phyloP scores from a whole-genome alignment of 208 protist species.

The Acanthamoeba culbertsoni region DNA sequence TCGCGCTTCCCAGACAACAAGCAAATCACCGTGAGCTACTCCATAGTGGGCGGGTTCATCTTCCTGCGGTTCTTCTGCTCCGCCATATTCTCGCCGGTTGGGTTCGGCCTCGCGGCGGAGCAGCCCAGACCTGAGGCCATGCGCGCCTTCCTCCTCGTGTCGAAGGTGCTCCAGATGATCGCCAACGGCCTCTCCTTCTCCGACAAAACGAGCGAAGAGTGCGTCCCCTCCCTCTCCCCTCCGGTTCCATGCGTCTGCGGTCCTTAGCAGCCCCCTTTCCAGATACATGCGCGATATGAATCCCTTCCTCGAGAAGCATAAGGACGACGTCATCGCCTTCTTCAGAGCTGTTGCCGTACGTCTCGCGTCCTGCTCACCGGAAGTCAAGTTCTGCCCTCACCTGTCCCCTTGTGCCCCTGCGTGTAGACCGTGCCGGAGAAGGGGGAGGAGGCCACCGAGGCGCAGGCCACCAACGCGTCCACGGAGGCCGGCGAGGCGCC shows the following conservation, averaged over 20 bases:
- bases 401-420: not conserved
- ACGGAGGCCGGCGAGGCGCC: not conserved
- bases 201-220: not conserved
- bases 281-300: slow-evolving; percentile 44
- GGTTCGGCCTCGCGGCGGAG: not conserved
- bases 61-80: slow-evolving; percentile 49
- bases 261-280: not conserved
- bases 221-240: not conserved
- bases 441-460: not conserved
- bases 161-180: slow-evolving; percentile 39
- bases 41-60: slow-evolving; percentile 25
- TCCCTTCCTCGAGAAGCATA: not conserved
- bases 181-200: slow-evolving; percentile 37
- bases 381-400: not conserved
- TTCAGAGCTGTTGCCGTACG: not conserved
- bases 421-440: not conserved
- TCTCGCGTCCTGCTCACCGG: not conserved
- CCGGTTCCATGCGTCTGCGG: not conserved
- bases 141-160: not conserved
- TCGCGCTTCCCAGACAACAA: not conserved
- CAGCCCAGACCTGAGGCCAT: not conserved
- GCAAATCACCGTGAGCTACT: not conserved
- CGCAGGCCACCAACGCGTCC: too few relatives aligned
- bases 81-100: not conserved
- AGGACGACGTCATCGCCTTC: not conserved